Conservation (phyloP, 2,329 filamentous ascomycete species). For the Volutella citrinella region DNA sequence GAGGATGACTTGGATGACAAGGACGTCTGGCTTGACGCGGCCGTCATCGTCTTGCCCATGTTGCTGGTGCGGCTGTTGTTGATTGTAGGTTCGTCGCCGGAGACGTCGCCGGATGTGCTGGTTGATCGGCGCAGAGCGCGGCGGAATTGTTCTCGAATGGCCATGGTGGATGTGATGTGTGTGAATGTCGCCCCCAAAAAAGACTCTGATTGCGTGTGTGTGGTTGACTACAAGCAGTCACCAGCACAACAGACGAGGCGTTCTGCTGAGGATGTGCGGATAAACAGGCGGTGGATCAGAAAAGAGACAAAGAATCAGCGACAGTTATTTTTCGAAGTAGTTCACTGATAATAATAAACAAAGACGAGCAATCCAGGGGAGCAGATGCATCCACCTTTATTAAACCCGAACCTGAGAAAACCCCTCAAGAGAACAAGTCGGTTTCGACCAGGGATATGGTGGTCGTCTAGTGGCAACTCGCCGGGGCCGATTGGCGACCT, state of each 20-base stretch:
- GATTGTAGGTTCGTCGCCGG: too few relatives aligned
- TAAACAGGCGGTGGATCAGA: too few relatives aligned
- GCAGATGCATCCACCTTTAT: constrained; percentile 8
- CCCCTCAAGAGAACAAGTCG: constrained; percentile 23
- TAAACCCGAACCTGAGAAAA: constrained; percentile 23
- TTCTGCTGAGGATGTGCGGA: too few relatives aligned
- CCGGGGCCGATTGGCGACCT: too few relatives aligned
- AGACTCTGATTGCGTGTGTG: too few relatives aligned
- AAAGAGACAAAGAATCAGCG: too few relatives aligned
- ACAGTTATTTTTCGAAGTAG: too few relatives aligned
- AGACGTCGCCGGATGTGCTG: constrained; percentile 25
- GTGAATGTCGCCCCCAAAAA: too few relatives aligned
- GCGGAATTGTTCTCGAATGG: constrained; percentile 41
- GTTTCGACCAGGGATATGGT: constrained; percentile 20
- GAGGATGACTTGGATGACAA: constrained; percentile 29
- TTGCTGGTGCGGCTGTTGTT: constrained; percentile 30
- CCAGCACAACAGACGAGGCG: too few relatives aligned
- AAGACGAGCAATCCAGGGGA: too few relatives aligned
- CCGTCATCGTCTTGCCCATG: constrained; percentile 24
- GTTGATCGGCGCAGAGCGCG: constrained; percentile 36
- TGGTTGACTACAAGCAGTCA: too few relatives aligned
- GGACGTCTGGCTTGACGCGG: constrained; percentile 28
- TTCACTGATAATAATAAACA: too few relatives aligned
- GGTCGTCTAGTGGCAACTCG: constrained; percentile 9
- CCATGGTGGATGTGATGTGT: constrained; percentile 28